Conservation (phyloP, 805 yeast species). For the Kazachstania martiniae region DNA sequence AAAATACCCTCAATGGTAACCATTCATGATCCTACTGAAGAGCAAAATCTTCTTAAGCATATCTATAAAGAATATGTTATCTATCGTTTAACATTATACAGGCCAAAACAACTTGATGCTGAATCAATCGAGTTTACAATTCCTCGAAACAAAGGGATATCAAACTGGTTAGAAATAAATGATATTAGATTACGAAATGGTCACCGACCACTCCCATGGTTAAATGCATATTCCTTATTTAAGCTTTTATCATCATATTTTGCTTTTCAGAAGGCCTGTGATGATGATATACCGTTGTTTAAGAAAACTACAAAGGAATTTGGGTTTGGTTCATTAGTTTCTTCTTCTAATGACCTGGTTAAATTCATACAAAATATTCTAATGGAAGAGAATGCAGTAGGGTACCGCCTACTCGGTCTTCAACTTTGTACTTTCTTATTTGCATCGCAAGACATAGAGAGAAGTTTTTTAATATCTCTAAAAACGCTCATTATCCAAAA, state of each 20-base stretch:
- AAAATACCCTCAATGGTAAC: constrained; percentile 12
- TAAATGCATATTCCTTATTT: constrained; percentile 9
- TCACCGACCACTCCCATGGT: constrained; percentile 10
- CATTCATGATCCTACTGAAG: not conserved
- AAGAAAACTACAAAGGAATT: constrained; percentile 14
- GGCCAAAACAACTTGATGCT: constrained; percentile 1
- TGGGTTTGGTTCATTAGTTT: constrained; percentile 7
- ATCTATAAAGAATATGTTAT: constrained; percentile 13
- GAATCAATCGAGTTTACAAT: constrained; percentile 6
- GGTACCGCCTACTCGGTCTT: constrained; percentile 8
- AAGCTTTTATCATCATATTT: constrained; percentile 12
- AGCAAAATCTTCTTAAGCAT: too few species aligned
- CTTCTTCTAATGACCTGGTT: constrained; percentile 7
- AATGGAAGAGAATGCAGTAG: constrained; percentile 2
- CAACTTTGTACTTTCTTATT: constrained; percentile 15
- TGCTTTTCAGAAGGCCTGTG: constrained; percentile 1
- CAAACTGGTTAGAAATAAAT: constrained; percentile 7
- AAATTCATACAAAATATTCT: constrained; percentile 14
- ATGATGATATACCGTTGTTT: constrained; percentile 7
- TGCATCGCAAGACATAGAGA: constrained; percentile 3
- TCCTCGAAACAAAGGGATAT: too few species aligned
- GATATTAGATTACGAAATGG: constrained; percentile 11
- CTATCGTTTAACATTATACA: constrained; percentile 7
- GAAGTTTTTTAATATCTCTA: constrained; percentile 2
- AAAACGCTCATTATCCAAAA: constrained; percentile 6